Evolutionary conservation across 129 eudicot species (phyloP), one percentile per base, ranked within the genome.

Genomic region (Glebionis coronaria): DNA sequence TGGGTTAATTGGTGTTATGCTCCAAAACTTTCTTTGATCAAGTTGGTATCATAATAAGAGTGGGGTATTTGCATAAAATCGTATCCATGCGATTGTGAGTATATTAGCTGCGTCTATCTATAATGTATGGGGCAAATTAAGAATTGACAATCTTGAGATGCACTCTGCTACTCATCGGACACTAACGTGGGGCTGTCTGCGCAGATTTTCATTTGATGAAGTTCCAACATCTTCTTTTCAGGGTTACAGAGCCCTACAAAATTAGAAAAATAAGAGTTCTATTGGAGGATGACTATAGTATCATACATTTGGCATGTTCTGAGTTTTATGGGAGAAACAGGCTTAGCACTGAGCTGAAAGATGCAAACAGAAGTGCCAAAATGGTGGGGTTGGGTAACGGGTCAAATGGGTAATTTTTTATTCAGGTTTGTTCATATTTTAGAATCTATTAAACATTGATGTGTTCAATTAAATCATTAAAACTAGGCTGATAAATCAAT

Each of bases 201-300:
- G 79, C 98, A 93, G 16, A 76, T 78, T 16, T 86, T 90, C 65
- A 63, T 78, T 67, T 63, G 68, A 76, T 93, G 96, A 73, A 93
- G 98, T 76, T 93, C 98, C 90, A 88, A 63, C 80, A 88, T 68
- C 81, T 79, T 86, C 79, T 83, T 93, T 68, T 93, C 98, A 15
- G 98, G 95, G 70, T 86, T 82, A 68, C 98, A 93, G 2, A 93
- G 90, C 3, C 98, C 98, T 93, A 77, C 69, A 78, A 45, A 58
- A 69, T 65, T 3, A 25, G 18, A n/a, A 16, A 50, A 9, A 5
- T 56, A 0, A 7, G 12, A 20, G 18, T 25, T 63, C 55, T 63
- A 62, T 64, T 28, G 12, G 51, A 45, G 27, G 29, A 16, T 21
- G 5, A 16, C 9, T 15, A 29, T 50, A 25, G 2, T 56, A 13